phyloP scores from a whole-genome alignment of 2,329 filamentous ascomycete genomes.

The Ceratocystis cubensis region DNA sequence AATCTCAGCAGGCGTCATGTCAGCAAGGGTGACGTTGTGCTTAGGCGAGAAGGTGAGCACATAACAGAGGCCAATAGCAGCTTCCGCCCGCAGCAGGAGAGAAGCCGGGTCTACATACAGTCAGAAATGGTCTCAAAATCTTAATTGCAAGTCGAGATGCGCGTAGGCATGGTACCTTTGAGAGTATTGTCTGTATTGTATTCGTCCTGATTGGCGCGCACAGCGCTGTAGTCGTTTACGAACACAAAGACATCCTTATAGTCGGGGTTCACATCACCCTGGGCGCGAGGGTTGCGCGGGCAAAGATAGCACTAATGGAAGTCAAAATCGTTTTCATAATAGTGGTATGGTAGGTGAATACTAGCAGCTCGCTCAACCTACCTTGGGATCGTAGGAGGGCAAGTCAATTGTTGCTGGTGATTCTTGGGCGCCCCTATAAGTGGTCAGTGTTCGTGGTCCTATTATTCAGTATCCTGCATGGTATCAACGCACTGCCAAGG shows the following conservation, averaged over 20 bases:
- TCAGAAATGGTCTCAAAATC: neutral
- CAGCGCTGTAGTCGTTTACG: slow-evolving; percentile 93
- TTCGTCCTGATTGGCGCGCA: slow-evolving; percentile 81
- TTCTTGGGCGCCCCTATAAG: slow-evolving; percentile 61
- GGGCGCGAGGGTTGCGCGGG: slow-evolving; percentile 76
- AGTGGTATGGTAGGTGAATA: slow-evolving; percentile 2
- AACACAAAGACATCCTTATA: slow-evolving; percentile 87
- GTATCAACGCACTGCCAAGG: slow-evolving; percentile 75
- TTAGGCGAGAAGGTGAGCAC: slow-evolving; percentile 87
- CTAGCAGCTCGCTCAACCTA: slow-evolving; percentile 26
- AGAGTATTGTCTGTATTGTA: slow-evolving; percentile 42
- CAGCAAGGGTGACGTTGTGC: slow-evolving; percentile 85
- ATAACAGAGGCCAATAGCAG: slow-evolving; percentile 91
- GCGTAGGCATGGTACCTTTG: slow-evolving; percentile 26
- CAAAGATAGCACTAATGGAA: slow-evolving; percentile 74
- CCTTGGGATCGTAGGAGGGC: slow-evolving; percentile 69
- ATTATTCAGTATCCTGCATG: neutral
- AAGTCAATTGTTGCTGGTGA: slow-evolving; percentile 52
- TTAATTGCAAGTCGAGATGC: neutral
- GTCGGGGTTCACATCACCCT: slow-evolving; percentile 73
- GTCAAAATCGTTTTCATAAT: slow-evolving; percentile 16
- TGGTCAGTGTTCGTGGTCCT: slow-evolving; percentile 8
- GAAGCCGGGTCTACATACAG: slow-evolving; percentile 50
- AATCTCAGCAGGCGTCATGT: slow-evolving; percentile 67
- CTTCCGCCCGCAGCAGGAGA: slow-evolving; percentile 65